Evolutionary conservation across 208 protist genomes (phyloP), one percentile per base, ranked within the genome.

Genomic region (Leishmania lainsoni): DNA sequence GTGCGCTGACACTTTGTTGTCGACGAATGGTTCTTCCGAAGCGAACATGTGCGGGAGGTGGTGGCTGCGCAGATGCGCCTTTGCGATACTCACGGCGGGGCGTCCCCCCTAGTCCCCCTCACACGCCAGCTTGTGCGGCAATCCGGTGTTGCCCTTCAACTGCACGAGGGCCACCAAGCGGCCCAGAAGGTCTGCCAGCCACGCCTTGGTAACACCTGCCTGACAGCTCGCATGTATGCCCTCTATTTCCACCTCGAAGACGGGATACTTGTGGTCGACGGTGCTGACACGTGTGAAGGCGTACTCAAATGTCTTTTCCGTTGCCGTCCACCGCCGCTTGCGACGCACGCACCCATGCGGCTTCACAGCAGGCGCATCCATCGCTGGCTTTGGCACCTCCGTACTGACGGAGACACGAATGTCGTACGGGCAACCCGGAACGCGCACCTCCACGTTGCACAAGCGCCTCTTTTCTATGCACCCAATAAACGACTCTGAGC

Each of bases 221-320:
- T 51, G 66, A 22, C 65, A 29, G 35, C 89, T 78, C 26, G 35
- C 81, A 51, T 92, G 91, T 9, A 88, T 78, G 12, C 83, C 89
- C 81, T 97, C 94, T 6, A 97, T 29, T 79, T 97, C 94, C 51
- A 97, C 92, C 72, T 97, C 94, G 69, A 85, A 94, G 76, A 35
- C 78, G 5, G 74, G 52, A 2, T 69, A 32, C 29, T 69, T 51
- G 1, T 87, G 63, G 48, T 58, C 77, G 61, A 32, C 63, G 32
- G 84, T 76, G 22, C 49, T 73, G 29, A 95, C 89, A 5, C 76
- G 59, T 17, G 94, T 97, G 52, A 93, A 65, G 81, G 94, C 94
- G 82, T 95, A 97, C 74, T 89, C 79, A 63, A 88, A 90, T 16
- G 68, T 74, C 3, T 70, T 87, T n/a, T 91, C 85, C 12, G 52